A percentile compares a stretch with the other conserved stretches of the same genome.
Conservation (phyloP, 805 yeast genomes). For the Starmerella ratchasimensis region DNA sequence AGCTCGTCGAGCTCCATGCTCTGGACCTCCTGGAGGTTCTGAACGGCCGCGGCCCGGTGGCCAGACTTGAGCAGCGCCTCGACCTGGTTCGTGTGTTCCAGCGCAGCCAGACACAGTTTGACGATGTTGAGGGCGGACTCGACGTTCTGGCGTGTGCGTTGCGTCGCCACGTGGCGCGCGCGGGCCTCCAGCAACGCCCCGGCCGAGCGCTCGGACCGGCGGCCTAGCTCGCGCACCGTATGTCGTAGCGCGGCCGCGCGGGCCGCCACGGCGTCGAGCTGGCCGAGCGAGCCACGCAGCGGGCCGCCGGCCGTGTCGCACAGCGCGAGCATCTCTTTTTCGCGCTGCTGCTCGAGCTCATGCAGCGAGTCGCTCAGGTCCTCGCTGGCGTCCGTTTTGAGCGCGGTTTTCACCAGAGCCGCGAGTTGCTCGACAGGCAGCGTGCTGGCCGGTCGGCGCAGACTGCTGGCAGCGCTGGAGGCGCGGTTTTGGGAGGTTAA, state of each 20-base stretch:
- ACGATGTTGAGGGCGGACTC: slow-evolving; percentile 58
- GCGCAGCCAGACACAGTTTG: slow-evolving; percentile 59
- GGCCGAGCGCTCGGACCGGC: slow-evolving; percentile 50
- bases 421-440: slow-evolving; percentile 63
- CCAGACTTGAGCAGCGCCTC: slow-evolving; percentile 64
- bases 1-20: slow-evolving; percentile 52
- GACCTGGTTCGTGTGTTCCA: slow-evolving; percentile 75
- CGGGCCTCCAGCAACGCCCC: slow-evolving; percentile 40
- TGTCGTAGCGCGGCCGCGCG: slow-evolving; percentile 42
- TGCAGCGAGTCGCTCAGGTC: slow-evolving; percentile 44
- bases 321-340: slow-evolving; percentile 45
- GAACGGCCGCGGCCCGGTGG: slow-evolving; percentile 74
- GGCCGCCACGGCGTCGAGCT: slow-evolving; percentile 47
- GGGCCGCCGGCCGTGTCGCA: slow-evolving; percentile 50
- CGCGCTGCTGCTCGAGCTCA: slow-evolving; percentile 43
- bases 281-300: slow-evolving; percentile 37
- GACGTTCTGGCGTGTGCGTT: slow-evolving; percentile 39
- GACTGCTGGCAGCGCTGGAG: background rate
- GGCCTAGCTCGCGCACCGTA: slow-evolving; percentile 45
- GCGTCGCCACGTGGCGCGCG: slow-evolving; percentile 11
- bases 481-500: background rate
- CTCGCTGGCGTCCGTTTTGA: slow-evolving; percentile 40
- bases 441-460: slow-evolving; percentile 3
- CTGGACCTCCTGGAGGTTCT: slow-evolving; percentile 62
- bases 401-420: slow-evolving; percentile 55